Base-by-base conservation (phyloP, 2,329 filamentous ascomycete species). In the Lecanosticta acicola region DNA sequence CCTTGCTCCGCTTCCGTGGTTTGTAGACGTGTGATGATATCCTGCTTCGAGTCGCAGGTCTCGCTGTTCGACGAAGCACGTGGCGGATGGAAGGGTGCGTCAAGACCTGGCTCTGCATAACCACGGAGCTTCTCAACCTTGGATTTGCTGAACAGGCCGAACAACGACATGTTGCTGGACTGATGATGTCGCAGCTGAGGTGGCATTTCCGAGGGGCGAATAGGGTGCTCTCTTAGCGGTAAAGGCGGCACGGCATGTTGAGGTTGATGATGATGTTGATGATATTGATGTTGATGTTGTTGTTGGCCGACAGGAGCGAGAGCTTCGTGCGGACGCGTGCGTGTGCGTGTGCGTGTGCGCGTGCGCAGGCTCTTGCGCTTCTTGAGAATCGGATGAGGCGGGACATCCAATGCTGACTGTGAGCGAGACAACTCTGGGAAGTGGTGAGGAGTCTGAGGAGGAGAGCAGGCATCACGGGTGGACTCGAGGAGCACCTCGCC, bases 81-180 rank as follows among this genome's bases (percentile, higher is more conserved):
- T 41, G 41, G 35, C 24, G 52, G 53, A 3, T 9, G 16, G 14
- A 33, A 18, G 10, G 49, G 51, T 11, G 44, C 41, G 20, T 56
- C 48, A 14, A 71, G 59, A 29, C 66, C 70, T 35, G 64, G 57
- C 54, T 75, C 71, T 19, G 66, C 66, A 53, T 73, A 70, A 4
- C 71, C 72, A 50, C 68, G 68, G 39, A 66, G 63, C 54, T 63
- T 70, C 53, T 76, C 71, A 20, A 73, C 70, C 54, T 73, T 75
- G 17, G 72, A 71, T 45, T 64, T 65, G 58, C 68, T 73, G 62
- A 76, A 76, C 11, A 76, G 64, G 45, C 63, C 69, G 62, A 75
- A 74, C 9, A 75, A 57, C 21, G 71, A 74, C 67, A 74, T 70
- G 45, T 66, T 73, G 14, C 58, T 51, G 8, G 53, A 42, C 11